Percentiles rank a stretch among this genome's conserved stretches.
These are phyloP conservation scores for Saccharomyces uvarum DNA, from an alignment of 1,139 yeast species.

Conservation along the genomic window DNA sequence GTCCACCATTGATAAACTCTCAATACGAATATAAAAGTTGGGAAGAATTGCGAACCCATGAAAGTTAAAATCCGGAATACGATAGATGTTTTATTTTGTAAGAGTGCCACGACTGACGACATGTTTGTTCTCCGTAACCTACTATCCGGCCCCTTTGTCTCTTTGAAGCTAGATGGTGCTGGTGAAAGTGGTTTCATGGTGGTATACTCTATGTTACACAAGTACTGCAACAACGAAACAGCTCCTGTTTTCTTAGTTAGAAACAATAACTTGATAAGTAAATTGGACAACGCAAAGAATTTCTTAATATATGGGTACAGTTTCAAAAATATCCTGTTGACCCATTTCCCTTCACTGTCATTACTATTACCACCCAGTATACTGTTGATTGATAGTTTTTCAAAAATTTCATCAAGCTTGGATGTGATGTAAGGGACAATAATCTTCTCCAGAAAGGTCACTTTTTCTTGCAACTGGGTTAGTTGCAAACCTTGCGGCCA, in stretches of 20 bases:
- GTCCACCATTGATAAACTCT: slow-evolving; percentile 96
- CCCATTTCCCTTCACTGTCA: slow-evolving; percentile 22
- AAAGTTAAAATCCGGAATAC: slow-evolving; percentile 36
- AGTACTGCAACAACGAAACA: slow-evolving; percentile 54
- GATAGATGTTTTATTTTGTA: slow-evolving; percentile 37
- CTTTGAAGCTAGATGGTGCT: slow-evolving; percentile 25
- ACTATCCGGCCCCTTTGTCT: slow-evolving; percentile 43
- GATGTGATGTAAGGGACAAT: slow-evolving; percentile 69
- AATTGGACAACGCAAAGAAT: slow-evolving; percentile 41
- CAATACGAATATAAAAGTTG: slow-evolving; percentile 73
- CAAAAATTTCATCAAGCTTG: slow-evolving; percentile 61
- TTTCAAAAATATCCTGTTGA: slow-evolving; percentile 40
- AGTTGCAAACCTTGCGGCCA: slow-evolving; percentile 38
- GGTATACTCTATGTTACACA: slow-evolving; percentile 61
- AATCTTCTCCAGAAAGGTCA: slow-evolving; percentile 55
- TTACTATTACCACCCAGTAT: slow-evolving; percentile 36
- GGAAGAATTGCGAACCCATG: slow-evolving; percentile 49
- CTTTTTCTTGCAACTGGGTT: slow-evolving; percentile 45
- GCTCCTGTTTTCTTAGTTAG: slow-evolving; percentile 62
- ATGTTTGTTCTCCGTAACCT: slow-evolving; percentile 49
- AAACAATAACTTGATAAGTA: slow-evolving; percentile 58
- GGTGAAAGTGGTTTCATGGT: slow-evolving; percentile 38
- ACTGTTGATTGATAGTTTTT: slow-evolving; percentile 52
- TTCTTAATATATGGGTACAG: slow-evolving; percentile 56
- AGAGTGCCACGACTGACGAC: slow-evolving; percentile 32